Evolutionary conservation across 2,329 filamentous ascomycete genomes (phyloP), one percentile per base, ranked within the genome.

Genomic region (Sarocladium kiliense): DNA sequence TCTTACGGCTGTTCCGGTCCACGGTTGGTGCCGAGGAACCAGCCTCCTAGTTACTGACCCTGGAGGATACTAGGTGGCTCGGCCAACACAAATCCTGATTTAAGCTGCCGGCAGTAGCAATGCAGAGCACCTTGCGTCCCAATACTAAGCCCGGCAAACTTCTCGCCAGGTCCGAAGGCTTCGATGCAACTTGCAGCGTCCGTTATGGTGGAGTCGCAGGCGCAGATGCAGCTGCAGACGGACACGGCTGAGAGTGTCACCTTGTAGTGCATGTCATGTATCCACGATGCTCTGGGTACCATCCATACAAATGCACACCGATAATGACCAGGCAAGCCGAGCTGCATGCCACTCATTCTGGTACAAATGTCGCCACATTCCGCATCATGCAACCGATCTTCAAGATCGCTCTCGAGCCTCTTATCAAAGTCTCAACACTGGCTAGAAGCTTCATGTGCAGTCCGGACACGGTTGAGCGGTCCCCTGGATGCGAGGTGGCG

Each of bases 401-500:
- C 23, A 18, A 51, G 47, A 34, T 36, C 30, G 18, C 10, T 27
- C n/a, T 51, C 7, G 21, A 51, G 44, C 11, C 19, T 36, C 11
- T 36, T 51, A 51, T 51, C 47, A 14, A 12, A 51, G 26, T 36
- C 27, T 36, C 30, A 10, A 36, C 47, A 36, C 12, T 23, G 19
- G n/a, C 14, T 5, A 36, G n/a, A 7, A 25, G 27, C 30, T 34
- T 51, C 47, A 21, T 36, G 47, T 36, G 10, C 47, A 32, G 14
- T 32, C 19, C 11, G 12, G 41, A 44, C 19, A 32, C 44, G 44
- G 47, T 51, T 36, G 27, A 21, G 30, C 14, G 27, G 26, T 23
- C 47, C 18, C 30, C n/a, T 49, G 44, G 47, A 49, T 51, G 47
- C 27, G 47, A 34, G 47, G 26, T 32, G 47, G 47, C 47, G 47